These are phyloP conservation scores for Huntiella decipiens DNA, from an alignment of 2,329 filamentous ascomycete genomes.

Conservation along the genomic window DNA sequence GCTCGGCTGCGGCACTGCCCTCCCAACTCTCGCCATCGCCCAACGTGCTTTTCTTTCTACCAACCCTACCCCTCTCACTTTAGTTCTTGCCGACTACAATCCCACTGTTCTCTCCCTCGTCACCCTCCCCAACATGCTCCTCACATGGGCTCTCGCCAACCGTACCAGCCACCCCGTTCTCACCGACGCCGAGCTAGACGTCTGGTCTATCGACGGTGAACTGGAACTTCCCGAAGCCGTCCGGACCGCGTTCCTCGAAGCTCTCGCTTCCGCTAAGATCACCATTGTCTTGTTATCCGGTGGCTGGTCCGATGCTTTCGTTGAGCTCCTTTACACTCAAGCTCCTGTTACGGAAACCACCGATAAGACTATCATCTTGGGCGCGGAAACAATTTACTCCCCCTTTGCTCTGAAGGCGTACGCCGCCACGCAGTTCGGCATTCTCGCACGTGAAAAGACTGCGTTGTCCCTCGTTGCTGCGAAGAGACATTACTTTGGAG, in stretches of 20 bases:
- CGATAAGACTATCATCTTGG: constrained; percentile 33
- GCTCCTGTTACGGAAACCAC: constrained; percentile 9
- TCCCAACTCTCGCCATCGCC: constrained; percentile 54
- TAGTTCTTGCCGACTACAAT: constrained; percentile 66
- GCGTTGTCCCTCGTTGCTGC: constrained; percentile 51
- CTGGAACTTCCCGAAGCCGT: constrained; percentile 43
- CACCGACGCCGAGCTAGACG: constrained; percentile 21
- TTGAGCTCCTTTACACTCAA: constrained; percentile 32
- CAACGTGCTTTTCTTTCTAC: constrained; percentile 29
- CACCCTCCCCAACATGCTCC: constrained; percentile 58
- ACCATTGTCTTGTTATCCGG: constrained; percentile 52
- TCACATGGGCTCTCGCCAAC: constrained; percentile 43
- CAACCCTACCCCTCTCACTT: constrained; percentile 24
- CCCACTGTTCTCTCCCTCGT: constrained; percentile 58
- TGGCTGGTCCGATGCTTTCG: constrained; percentile 49
- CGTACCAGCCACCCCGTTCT: constrained; percentile 26
- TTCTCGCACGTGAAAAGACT: constrained; percentile 27
- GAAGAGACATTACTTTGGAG: constrained; percentile 69
- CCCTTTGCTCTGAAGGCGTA: constrained; percentile 52
- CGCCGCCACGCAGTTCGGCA: constrained; percentile 41
- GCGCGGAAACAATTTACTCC: constrained; percentile 70
- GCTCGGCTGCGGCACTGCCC: constrained; percentile 61
- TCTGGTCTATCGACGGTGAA: constrained; percentile 33
- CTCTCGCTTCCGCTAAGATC: constrained; percentile 32
- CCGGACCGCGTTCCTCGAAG: constrained; percentile 35